Conservation (phyloP, 495 filamentous ascomycete genomes). For the Aspergillus wentii region DNA sequence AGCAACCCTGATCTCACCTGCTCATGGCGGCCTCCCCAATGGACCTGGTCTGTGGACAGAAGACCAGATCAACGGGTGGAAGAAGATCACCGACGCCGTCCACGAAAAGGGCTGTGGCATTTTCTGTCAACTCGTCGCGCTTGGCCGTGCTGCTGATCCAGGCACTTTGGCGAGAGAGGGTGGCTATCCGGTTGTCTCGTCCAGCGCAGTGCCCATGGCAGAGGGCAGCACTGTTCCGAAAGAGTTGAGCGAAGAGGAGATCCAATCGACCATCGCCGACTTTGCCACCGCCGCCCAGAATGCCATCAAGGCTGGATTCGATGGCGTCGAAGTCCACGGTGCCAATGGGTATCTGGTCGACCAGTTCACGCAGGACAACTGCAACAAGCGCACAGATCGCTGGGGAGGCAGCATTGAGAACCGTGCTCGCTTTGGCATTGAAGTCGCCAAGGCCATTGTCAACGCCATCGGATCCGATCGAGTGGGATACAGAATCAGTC, state of each 20-base stretch:
- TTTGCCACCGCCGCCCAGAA: conserved; percentile 56
- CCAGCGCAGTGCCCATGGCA: conserved; percentile 42
- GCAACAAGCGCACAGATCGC: conserved; percentile 57
- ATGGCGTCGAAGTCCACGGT: conserved; percentile 72
- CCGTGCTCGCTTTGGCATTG: conserved; percentile 53
- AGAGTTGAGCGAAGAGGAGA: conserved; percentile 50
- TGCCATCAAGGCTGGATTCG: conserved; percentile 64
- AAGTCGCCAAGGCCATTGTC: conserved; percentile 53
- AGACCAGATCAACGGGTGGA: conserved; percentile 58
- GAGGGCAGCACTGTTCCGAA: conserved; percentile 33
- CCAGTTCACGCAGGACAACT: conserved; percentile 61
- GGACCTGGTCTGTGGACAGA: conserved; percentile 57
- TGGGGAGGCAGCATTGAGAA: conserved; percentile 70
- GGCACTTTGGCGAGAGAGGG: conserved; percentile 28
- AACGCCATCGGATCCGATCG: conserved; percentile 55
- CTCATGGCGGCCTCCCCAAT: conserved; percentile 44
- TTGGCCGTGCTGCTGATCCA: conserved; percentile 50
- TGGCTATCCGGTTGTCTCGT: conserved; percentile 1
- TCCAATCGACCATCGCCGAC: conserved; percentile 45
- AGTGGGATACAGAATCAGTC: conserved; percentile 55
- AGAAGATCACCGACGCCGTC: conserved; percentile 54
- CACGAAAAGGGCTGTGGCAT: conserved; percentile 58
- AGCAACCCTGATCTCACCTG: conserved; percentile 56
- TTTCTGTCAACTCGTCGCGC: conserved; percentile 60
- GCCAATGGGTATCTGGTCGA: conserved; percentile 72